A percentile compares a stretch with the other conserved stretches of the same genome.
Evolutionary conservation across 2,329 filamentous ascomycete species (phyloP).

Genomic region (Venturia oleaginea): DNA sequence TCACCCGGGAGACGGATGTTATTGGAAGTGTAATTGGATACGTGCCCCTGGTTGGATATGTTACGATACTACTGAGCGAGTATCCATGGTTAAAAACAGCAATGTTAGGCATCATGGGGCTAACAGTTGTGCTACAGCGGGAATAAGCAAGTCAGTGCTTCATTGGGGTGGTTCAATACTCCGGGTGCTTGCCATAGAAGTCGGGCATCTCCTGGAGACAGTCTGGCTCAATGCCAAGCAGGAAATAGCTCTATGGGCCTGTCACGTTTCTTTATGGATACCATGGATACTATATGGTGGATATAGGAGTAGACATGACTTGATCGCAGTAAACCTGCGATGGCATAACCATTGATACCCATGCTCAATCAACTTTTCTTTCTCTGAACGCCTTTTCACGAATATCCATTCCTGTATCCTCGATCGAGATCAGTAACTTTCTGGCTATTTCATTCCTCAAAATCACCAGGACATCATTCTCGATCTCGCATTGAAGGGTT

Average conservation of each 20-base stretch:
- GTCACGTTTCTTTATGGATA: background rate
- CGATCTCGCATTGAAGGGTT: too few relatives aligned
- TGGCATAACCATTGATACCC: background rate
- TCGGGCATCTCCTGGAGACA: too few relatives aligned
- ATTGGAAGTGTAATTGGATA: conserved; percentile 89
- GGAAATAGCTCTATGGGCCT: background rate
- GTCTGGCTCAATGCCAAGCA: too few relatives aligned
- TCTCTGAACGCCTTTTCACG: background rate
- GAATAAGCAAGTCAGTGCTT: conserved; percentile 45
- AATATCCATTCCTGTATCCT: too few relatives aligned
- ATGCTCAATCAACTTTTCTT: background rate
- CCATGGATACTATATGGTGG: background rate
- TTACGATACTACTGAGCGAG: conserved; percentile 91
- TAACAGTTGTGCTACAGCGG: conserved; percentile 84
- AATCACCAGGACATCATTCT: too few relatives aligned
- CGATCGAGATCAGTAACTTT: too few relatives aligned
- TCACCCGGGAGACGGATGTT: conserved; percentile 74
- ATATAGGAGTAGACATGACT: background rate
- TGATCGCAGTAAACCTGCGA: background rate
- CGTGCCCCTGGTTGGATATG: conserved; percentile 33
- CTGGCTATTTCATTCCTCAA: too few relatives aligned
- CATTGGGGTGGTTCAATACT: too few relatives aligned
- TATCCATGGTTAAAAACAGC: conserved; percentile 96
- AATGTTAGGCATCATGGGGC: conserved; percentile 88
- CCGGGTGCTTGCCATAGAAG: too few relatives aligned